Conservation (phyloP, 176 grass and related monocot genomes). For the Saccharum officinarum region DNA sequence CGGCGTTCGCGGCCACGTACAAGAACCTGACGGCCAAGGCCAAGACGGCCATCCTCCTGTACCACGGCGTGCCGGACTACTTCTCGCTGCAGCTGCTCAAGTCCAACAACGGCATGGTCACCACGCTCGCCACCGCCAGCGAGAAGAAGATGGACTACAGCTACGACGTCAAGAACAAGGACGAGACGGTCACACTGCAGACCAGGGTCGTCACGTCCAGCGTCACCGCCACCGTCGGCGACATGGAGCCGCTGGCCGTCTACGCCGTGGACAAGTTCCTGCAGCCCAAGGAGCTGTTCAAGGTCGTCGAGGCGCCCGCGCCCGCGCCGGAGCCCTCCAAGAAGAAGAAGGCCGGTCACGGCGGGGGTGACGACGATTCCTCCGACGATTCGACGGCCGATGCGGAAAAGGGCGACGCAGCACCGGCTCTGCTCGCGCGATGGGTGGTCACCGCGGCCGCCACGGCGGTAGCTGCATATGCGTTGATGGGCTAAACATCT, state of each 20-base stretch:
- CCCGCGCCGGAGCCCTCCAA: constrained; percentile 50
- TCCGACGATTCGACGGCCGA: constrained; percentile 29
- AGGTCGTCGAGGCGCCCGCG: constrained; percentile 34
- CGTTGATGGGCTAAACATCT: constrained; percentile 4
- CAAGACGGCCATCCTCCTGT: constrained; percentile 69
- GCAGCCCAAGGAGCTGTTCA: constrained; percentile 77
- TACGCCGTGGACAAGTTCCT: constrained; percentile 70
- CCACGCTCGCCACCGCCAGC: constrained; percentile 76
- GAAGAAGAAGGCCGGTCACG: constrained; percentile 30
- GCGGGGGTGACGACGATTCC: neutral
- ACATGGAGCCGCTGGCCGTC: constrained; percentile 62
- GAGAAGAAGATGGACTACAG: constrained; percentile 65
- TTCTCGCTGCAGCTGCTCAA: constrained; percentile 70
- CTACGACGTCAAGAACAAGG: constrained; percentile 56
- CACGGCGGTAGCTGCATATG: neutral
- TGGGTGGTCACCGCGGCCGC: constrained; percentile 13
- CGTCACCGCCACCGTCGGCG: constrained; percentile 51
- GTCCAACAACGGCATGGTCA: constrained; percentile 70
- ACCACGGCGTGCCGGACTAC: constrained; percentile 76
- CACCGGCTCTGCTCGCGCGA: neutral
- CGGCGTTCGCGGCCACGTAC: constrained; percentile 48
- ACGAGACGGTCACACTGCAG: constrained; percentile 53
- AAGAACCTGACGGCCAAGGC: constrained; percentile 79
- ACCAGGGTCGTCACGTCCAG: constrained; percentile 41
- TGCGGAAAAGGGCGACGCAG: constrained; percentile 34